Conservation (phyloP, 2,329 filamentous ascomycete genomes). For the Trichoderma brevicompactum region DNA sequence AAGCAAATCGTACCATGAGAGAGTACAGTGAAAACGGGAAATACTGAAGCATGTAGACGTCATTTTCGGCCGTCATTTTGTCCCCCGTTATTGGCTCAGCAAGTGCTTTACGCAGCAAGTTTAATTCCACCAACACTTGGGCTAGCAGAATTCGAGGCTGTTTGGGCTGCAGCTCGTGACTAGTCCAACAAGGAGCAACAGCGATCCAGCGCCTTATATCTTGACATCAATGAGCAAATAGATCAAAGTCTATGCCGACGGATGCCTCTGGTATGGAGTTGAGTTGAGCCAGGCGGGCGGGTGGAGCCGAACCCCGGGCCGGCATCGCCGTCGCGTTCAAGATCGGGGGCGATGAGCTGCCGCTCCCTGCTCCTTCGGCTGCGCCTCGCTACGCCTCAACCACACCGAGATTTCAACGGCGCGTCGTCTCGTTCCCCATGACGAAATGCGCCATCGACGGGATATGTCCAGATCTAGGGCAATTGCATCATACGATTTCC, state of each 20-base stretch:
- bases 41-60: conserved; percentile 38
- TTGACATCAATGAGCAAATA: not conserved
- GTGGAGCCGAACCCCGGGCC: conserved; percentile 12
- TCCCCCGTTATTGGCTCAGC: not conserved
- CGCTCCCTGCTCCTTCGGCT: conserved; percentile 12
- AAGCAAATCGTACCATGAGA: conserved; percentile 39
- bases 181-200: not conserved
- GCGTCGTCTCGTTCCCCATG: conserved; percentile 2
- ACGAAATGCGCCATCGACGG: conserved; percentile 7
- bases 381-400: conserved; percentile 23
- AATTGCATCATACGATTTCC: conserved; percentile 13
- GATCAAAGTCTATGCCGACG: not conserved
- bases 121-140: not conserved
- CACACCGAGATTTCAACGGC: conserved; percentile 16
- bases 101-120: not conserved
- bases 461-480: conserved; percentile 1
- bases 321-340: conserved; percentile 19
- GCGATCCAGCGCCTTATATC: not conserved
- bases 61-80: not conserved
- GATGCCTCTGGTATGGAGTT: conserved; percentile 15
- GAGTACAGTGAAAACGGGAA: conserved; percentile 41
- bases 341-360: conserved; percentile 13
- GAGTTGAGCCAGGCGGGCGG: not conserved
- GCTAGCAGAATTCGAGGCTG: not conserved
- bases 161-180: not conserved